A percentile compares a stretch with the other conserved stretches of the same genome.
These are phyloP conservation scores for Geranium incanum DNA, from an alignment of 441 rosid species.

Conservation along the genomic window DNA sequence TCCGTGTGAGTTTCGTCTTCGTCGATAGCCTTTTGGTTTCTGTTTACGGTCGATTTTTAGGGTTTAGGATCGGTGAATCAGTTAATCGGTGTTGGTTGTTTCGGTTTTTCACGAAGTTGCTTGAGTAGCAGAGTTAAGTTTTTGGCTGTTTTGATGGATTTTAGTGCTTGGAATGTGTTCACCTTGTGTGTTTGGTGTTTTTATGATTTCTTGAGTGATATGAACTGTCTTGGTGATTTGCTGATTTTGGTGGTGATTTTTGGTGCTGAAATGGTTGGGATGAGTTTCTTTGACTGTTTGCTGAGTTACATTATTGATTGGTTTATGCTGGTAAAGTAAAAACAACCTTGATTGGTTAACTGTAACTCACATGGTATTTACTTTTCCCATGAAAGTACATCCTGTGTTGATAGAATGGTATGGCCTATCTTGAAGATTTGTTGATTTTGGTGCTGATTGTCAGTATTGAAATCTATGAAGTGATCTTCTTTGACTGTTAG, in stretches of 20 bases:
- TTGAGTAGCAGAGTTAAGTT: background rate
- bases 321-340: background rate
- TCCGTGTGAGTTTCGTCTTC: slow-evolving; percentile 39
- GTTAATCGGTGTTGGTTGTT: background rate
- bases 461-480: background rate
- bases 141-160: slow-evolving; percentile 2
- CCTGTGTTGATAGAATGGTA: too few relatives aligned
- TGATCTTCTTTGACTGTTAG: background rate
- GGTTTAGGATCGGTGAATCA: background rate
- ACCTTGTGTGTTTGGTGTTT: background rate
- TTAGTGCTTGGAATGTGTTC: background rate
- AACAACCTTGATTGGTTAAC: too few relatives aligned
- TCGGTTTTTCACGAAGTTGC: background rate
- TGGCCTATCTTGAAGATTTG: background rate
- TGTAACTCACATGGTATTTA: too few relatives aligned
- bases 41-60: background rate
- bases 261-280: background rate
- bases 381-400: too few relatives aligned
- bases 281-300: background rate
- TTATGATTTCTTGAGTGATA: background rate
- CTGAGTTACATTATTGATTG: background rate
- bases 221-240: background rate
- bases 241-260: background rate
- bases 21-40: background rate
- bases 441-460: slow-evolving; percentile 1